phyloP scores from a whole-genome alignment of 768 basidiomycete genomes.

The Hericium alpestre region DNA sequence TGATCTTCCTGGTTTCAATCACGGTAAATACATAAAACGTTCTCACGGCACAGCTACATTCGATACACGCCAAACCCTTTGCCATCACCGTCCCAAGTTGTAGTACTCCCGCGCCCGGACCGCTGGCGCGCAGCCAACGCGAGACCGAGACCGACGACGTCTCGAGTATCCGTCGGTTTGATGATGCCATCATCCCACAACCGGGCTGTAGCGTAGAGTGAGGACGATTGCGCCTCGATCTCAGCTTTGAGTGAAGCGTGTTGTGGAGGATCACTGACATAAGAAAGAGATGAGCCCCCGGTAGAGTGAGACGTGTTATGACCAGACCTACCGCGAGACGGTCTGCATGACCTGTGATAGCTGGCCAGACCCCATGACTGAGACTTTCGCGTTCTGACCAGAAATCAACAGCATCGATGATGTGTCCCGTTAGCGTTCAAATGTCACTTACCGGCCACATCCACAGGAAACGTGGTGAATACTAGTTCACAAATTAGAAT shows the following conservation, averaged over 20 bases:
- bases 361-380: constrained; percentile 92
- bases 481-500: constrained; percentile 32
- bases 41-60: neutral
- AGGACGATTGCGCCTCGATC: constrained; percentile 83
- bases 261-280: constrained; percentile 62
- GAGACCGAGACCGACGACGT: constrained; percentile 80
- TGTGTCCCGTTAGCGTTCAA: neutral
- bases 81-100: constrained; percentile 63
- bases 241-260: constrained; percentile 65
- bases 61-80: constrained; percentile 63
- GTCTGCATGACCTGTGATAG: constrained; percentile 87
- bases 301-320: neutral
- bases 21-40: neutral
- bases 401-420: neutral
- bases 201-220: constrained; percentile 82
- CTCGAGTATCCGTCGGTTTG: constrained; percentile 77
- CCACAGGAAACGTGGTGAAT: constrained; percentile 91
- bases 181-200: constrained; percentile 94
- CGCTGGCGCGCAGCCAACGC: constrained; percentile 55
- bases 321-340: constrained; percentile 59
- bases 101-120: constrained; percentile 15
- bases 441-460: constrained; percentile 81
- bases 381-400: constrained; percentile 75
- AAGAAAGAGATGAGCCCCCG: neutral
- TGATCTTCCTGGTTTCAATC: too few relatives aligned